Evolutionary conservation across 176 grass and related monocot genomes (phyloP), one percentile per base, ranked within the genome.

Genomic region (Aechmea fasciata): DNA sequence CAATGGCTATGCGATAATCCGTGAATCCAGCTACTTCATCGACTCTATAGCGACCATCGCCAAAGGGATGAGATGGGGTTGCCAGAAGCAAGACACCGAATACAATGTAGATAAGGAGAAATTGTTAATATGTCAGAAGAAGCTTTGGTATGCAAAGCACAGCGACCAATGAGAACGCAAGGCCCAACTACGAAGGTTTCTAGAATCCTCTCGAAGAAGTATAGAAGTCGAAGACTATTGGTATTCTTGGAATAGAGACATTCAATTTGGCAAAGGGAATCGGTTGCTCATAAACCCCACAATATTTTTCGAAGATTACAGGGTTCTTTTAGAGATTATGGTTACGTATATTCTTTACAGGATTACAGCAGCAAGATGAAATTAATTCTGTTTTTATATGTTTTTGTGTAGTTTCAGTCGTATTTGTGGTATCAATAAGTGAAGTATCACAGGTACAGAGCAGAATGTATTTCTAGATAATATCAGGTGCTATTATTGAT

Each of bases 61-160:
- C 26, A 90, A 92, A 82, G 92, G 92, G 11, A 92, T 96, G 92
- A 87, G 85, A 67, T 96, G 92, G 92, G 75, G 64, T 79, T 96
- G 92, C 11, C 78, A 89, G 33, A 92, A 69, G 77, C 88, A 85
- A 3, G 79, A 66, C 79, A 72, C 83, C 1, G 88, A 92, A 70
- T 69, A 77, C 80, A 85, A 80, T 81, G 64, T 71, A 28, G 88
- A 84, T 49, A 89, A 92, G 71, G 88, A 92, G 13, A 96, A 96
- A 67, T 48, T 96, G 59, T 87, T 96, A 15, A 74, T 92, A 67
- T 96, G 92, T 79, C 88, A 96, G 49, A 96, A 96, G 75, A 87
- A 81, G 70, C 71, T 96, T 52, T 96, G 92, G 92, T 78, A 75
- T 49, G 69, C 73, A 73, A 96, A 96, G 78, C 76, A 79, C 26